These are phyloP conservation scores for Quercus robur DNA, from an alignment of 306 rosid genomes.

Conservation along the genomic window DNA sequence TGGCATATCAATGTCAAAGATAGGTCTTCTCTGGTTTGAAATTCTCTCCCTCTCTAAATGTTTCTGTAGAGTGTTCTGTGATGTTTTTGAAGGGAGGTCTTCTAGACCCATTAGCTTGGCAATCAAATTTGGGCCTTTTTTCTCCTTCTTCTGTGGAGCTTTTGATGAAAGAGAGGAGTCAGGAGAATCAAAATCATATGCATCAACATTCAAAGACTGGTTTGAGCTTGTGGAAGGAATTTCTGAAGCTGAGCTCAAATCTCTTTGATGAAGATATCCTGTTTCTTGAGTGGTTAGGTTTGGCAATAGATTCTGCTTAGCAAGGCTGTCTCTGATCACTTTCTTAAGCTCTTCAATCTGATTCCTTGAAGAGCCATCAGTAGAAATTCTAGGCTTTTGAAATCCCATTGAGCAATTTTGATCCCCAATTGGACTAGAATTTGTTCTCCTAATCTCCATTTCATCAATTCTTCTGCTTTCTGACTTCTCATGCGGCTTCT, in stretches of 20 bases:
- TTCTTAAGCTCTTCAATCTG: constrained; percentile 42
- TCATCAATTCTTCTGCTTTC: constrained; percentile 35
- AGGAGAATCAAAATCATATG: constrained; percentile 30
- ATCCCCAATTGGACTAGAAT: constrained; percentile 26
- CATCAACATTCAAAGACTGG: constrained; percentile 47
- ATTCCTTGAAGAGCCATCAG: constrained; percentile 48
- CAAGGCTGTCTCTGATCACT: constrained; percentile 42
- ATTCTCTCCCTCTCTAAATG: constrained; percentile 45
- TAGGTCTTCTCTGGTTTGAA: constrained; percentile 44
- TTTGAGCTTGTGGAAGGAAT: constrained; percentile 66
- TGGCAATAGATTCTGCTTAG: constrained; percentile 22
- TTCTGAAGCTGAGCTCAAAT: constrained; percentile 43
- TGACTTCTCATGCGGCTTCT: constrained; percentile 30
- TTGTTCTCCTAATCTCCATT: constrained; percentile 15
- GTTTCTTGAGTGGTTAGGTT: constrained; percentile 25
- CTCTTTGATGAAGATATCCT: constrained; percentile 19
- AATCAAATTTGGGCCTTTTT: constrained; percentile 55
- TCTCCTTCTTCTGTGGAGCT: constrained; percentile 31
- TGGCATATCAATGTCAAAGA: constrained; percentile 50
- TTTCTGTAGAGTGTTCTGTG: constrained; percentile 34
- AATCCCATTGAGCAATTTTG: constrained; percentile 26
- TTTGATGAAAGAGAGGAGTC: constrained; percentile 46
- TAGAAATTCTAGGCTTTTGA: constrained; percentile 40
- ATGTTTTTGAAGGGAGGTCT: constrained; percentile 45
- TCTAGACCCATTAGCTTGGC: constrained; percentile 94